Percentiles rank a stretch among this genome's conserved stretches.
Conservation (phyloP, 2,329 filamentous ascomycete species). For the Lachnellula willkommii region DNA sequence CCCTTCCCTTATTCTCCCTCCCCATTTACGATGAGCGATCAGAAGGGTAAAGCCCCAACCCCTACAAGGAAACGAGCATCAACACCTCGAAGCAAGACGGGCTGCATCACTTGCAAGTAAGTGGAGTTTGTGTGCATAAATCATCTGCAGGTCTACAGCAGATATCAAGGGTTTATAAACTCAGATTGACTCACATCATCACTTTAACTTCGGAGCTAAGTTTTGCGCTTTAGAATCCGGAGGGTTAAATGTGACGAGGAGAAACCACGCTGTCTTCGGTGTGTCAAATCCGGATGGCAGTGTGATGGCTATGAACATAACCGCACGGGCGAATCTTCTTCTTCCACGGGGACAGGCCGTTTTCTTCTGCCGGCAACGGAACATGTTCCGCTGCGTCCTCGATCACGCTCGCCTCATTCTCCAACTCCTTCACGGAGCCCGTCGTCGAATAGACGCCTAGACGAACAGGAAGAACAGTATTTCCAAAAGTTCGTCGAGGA, state of each 20-base stretch:
- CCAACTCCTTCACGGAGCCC: not conserved
- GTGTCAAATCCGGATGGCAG: slow-evolving; percentile 24
- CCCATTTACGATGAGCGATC: not conserved
- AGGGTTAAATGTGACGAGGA: slow-evolving; percentile 30
- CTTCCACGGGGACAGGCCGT: not conserved
- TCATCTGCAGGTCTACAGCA: not conserved
- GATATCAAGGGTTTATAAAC: not conserved
- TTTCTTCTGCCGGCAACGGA: not conserved
- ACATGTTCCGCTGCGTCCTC: not conserved
- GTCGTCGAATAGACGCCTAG: slow-evolving; percentile 2
- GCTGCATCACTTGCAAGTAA: slow-evolving; percentile 63
- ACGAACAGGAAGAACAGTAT: slow-evolving; percentile 19
- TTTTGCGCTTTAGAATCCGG: slow-evolving; percentile 22
- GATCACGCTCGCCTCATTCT: slow-evolving; percentile 9
- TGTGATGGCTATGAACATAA: slow-evolving; percentile 26
- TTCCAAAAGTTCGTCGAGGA: slow-evolving; percentile 24
- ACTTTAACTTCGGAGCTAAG: too few relatives aligned
- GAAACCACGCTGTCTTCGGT: slow-evolving; percentile 23
- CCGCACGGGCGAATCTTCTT: not conserved
- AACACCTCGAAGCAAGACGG: slow-evolving; percentile 38
- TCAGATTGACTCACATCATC: too few relatives aligned
- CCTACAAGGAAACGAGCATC: slow-evolving; percentile 13
- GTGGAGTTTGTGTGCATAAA: slow-evolving; percentile 26
- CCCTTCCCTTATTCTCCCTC: too few relatives aligned
- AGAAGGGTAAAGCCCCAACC: slow-evolving; percentile 4